phyloP scores from a whole-genome alignment of 1,139 yeast genomes.

The Kazachstania sp. region DNA sequence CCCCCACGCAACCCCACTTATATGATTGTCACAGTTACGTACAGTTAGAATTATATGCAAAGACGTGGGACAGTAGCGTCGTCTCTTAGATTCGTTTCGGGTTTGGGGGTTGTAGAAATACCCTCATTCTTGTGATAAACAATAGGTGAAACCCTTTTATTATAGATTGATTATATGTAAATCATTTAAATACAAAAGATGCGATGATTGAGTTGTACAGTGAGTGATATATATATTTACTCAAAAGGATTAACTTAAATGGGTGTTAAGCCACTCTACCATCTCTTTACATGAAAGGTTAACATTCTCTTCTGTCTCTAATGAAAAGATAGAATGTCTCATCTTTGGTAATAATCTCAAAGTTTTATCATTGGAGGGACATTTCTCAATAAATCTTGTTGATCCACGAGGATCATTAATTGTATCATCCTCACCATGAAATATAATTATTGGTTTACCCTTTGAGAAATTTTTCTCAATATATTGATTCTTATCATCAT shows the following conservation, averaged over 20 bases:
- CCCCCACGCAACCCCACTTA: background rate
- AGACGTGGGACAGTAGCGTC: too few species aligned
- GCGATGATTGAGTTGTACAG: too few species aligned
- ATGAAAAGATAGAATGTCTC: slow-evolving; percentile 32
- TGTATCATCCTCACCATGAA: slow-evolving; percentile 47
- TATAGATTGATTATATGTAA: too few species aligned
- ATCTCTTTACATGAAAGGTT: slow-evolving; percentile 17
- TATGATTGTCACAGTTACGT: too few species aligned
- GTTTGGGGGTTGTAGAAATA: too few species aligned
- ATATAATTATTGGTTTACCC: slow-evolving; percentile 41
- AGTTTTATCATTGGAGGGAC: slow-evolving; percentile 30
- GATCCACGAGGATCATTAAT: slow-evolving; percentile 53
- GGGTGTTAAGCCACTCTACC: slow-evolving; percentile 16
- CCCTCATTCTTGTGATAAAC: too few species aligned
- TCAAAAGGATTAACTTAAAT: background rate
- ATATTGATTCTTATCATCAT: slow-evolving; percentile 31
- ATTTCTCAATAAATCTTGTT: slow-evolving; percentile 36
- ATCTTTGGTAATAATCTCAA: slow-evolving; percentile 31
- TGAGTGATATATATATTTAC: too few species aligned
- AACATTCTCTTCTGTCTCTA: slow-evolving; percentile 24
- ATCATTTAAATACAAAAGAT: too few species aligned
- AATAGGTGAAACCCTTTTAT: too few species aligned
- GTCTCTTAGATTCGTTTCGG: too few species aligned
- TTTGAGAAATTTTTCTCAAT: slow-evolving; percentile 38
- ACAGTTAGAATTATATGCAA: too few species aligned